A percentile compares a stretch with the other conserved stretches of the same genome.
Conservation (phyloP, 108 stramenopile genomes). For the Cyclotella distinguenda region DNA sequence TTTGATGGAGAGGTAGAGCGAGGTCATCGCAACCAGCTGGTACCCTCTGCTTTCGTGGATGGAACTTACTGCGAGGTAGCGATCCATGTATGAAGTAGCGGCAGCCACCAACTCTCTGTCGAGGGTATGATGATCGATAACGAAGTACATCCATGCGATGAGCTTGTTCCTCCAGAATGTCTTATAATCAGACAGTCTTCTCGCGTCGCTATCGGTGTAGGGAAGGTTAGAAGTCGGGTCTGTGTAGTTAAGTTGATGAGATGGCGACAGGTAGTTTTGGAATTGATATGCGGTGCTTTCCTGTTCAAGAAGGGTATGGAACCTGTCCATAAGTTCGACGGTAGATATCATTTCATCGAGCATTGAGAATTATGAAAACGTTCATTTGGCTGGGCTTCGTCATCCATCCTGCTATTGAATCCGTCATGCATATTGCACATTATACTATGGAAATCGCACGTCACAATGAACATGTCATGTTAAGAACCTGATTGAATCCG, state of each 20-base stretch:
- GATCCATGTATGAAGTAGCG: conserved; percentile 64
- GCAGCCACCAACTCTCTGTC: conserved; percentile 67
- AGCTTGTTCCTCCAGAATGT: conserved; percentile 62
- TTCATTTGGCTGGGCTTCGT: too few species aligned
- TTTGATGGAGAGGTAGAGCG: conserved; percentile 75
- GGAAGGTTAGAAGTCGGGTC: neutral
- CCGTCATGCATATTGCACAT: too few species aligned
- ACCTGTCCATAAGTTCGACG: conserved; percentile 27
- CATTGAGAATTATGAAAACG: conserved; percentile 6
- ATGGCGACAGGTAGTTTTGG: conserved; percentile 20
- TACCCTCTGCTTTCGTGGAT: conserved; percentile 49
- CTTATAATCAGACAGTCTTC: conserved; percentile 6
- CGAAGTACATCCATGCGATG: conserved; percentile 76
- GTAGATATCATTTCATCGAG: conserved; percentile 6
- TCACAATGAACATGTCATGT: neutral
- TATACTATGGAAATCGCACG: too few species aligned
- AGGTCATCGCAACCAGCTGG: conserved; percentile 75
- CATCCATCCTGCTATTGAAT: too few species aligned
- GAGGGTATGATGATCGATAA: conserved; percentile 65
- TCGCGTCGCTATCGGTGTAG: neutral
- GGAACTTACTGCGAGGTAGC: conserved; percentile 28
- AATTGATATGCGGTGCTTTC: conserved; percentile 21
- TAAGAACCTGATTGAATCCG: neutral
- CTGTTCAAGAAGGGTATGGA: conserved; percentile 18
- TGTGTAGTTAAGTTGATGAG: conserved; percentile 13